Evolutionary conservation across 371 early-diverging fungal genomes (phyloP).

Genomic region (Mortierella sp.): DNA sequence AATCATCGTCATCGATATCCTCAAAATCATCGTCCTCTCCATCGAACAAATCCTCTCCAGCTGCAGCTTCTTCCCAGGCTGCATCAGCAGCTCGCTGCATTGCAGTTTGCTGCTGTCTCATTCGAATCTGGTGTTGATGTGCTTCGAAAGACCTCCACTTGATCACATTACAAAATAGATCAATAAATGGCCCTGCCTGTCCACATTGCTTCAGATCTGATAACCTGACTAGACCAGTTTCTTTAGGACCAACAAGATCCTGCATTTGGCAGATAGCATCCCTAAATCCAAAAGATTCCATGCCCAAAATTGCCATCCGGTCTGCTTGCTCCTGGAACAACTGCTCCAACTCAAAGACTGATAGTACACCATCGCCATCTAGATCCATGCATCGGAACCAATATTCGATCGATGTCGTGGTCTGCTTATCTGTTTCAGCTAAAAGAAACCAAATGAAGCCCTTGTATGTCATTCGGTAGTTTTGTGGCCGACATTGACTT

Average conservation of each 20-base stretch:
- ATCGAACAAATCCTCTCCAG: conserved; percentile 40
- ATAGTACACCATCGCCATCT: conserved; percentile 90
- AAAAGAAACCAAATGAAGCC: conserved; percentile 81
- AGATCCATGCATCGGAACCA: conserved; percentile 95
- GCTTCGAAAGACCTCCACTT: conserved; percentile 55
- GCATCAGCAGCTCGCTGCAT: conserved; percentile 56
- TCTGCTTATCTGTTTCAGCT: conserved; percentile 89
- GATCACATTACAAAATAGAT: conserved; percentile 80
- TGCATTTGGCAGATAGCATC: conserved; percentile 82
- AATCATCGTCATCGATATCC: conserved; percentile 15
- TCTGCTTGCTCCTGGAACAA: conserved; percentile 87
- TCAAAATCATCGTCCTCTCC: conserved; percentile 25
- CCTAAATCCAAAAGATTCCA: conserved; percentile 74
- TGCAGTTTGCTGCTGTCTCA: conserved; percentile 57
- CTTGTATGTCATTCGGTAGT: conserved; percentile 62
- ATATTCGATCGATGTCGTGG: conserved; percentile 85
- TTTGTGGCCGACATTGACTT: conserved; percentile 33
- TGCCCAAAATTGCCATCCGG: conserved; percentile 73
- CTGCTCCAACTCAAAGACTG: conserved; percentile 85
- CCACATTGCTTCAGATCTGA: conserved; percentile 73
- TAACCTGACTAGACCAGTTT: conserved; percentile 66
- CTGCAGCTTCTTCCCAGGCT: conserved; percentile 50
- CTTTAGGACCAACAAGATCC: conserved; percentile 76
- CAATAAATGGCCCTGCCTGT: conserved; percentile 73
- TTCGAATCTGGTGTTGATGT: conserved; percentile 54